phyloP scores from a whole-genome alignment of 495 filamentous ascomycete genomes.

The Tricharina praecox region DNA sequence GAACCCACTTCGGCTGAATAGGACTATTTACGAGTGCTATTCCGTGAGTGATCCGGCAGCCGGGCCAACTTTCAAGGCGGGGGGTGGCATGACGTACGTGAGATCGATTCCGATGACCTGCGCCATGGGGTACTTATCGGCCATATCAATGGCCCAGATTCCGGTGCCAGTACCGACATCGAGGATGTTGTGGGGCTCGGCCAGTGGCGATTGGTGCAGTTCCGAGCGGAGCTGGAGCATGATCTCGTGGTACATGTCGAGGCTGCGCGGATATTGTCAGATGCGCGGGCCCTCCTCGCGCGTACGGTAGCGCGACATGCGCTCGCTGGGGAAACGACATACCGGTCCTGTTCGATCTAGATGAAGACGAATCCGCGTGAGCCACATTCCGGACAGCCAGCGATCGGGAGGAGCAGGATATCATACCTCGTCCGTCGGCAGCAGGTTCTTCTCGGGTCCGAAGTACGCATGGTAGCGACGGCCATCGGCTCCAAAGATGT shows the following conservation, averaged over 20 bases:
- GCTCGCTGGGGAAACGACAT: neutral
- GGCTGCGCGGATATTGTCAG: too few species aligned
- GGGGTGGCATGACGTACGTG: neutral
- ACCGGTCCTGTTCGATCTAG: constrained; percentile 1
- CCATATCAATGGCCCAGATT: constrained; percentile 20
- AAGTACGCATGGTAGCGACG: constrained; percentile 2
- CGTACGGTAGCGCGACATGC: neutral
- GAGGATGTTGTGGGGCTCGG: constrained; percentile 26
- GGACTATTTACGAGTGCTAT: neutral
- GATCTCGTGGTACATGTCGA: constrained; percentile 4
- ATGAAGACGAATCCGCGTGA: neutral
- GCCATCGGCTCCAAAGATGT: neutral
- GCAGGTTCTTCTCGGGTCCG: neutral
- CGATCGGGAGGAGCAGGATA: neutral
- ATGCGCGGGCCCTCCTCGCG: too few species aligned
- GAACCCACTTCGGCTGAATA: constrained; percentile 7
- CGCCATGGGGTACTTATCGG: constrained; percentile 3
- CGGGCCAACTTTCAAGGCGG: neutral
- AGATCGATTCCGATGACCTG: constrained; percentile 1
- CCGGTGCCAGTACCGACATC: constrained; percentile 33
- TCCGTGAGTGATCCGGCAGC: too few species aligned
- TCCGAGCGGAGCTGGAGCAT: neutral
- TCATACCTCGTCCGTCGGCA: neutral
- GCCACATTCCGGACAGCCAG: too few species aligned
- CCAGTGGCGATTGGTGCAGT: constrained; percentile 29